phyloP scores from a whole-genome alignment of 73 alveolate species.

The Loxodes magnus region DNA sequence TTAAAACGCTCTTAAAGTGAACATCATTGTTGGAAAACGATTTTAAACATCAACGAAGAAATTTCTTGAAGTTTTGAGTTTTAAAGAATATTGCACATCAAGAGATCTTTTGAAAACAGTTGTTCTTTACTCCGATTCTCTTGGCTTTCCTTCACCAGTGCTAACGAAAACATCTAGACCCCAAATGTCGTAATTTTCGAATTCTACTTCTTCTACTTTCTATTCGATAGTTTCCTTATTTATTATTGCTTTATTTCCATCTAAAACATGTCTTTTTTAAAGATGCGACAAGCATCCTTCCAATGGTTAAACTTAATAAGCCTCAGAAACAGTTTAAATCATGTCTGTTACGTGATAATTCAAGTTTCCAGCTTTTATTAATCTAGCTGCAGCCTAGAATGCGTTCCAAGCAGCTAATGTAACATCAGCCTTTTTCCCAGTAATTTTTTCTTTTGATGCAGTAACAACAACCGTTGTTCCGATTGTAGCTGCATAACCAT shows the following conservation, averaged over 20 bases:
- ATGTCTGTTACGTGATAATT: conserved; percentile 59
- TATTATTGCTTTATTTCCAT: conserved; percentile 86
- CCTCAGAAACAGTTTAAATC: conserved; percentile 63
- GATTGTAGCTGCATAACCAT: conserved; percentile 78
- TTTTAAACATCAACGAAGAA: conserved; percentile 81
- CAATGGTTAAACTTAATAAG: conserved; percentile 39
- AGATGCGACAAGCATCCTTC: conserved; percentile 94
- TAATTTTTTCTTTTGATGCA: conserved; percentile 28
- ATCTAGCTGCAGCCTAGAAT: conserved; percentile 81
- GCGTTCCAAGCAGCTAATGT: conserved; percentile 89
- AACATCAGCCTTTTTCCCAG: conserved; percentile 88
- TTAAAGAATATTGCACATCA: conserved; percentile 56
- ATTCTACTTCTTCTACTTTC: conserved; percentile 82
- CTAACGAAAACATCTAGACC: conserved; percentile 33
- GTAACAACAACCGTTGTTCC: conserved; percentile 77
- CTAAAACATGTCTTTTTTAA: conserved; percentile 90
- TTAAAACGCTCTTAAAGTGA: conserved; percentile 81
- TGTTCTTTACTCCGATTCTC: conserved; percentile 75
- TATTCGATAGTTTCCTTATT: conserved; percentile 77
- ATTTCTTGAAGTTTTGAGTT: conserved; percentile 42
- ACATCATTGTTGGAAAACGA: conserved; percentile 87
- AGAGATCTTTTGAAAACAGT: conserved; percentile 92
- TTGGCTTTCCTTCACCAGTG: conserved; percentile 43
- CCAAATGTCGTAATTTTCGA: conserved; percentile 40
- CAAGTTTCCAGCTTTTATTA: conserved; percentile 8